Percentiles rank a stretch among this genome's conserved stretches.
Evolutionary conservation across 768 basidiomycete genomes (phyloP).

Genomic region (Pisolithus microcarpus): DNA sequence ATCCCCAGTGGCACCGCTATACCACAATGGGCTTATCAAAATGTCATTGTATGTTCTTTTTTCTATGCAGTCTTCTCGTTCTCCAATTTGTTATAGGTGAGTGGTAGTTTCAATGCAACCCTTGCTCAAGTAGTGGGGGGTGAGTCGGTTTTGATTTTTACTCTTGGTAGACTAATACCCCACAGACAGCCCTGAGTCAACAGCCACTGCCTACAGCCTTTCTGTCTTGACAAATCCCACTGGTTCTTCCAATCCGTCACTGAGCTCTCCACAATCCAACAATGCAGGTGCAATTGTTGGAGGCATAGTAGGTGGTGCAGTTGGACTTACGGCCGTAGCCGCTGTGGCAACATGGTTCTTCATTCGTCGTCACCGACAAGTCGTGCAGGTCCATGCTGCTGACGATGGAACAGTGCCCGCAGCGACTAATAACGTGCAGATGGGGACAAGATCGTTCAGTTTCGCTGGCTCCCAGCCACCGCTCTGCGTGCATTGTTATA

Average conservation of each 20-base stretch:
- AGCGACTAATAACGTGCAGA: conserved; percentile 3
- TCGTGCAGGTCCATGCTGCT: conserved; percentile 10
- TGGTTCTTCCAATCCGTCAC: not conserved
- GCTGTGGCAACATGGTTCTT: conserved; percentile 35
- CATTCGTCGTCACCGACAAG: conserved; percentile 20
- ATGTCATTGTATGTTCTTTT: conserved; percentile 37
- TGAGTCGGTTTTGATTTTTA: conserved; percentile 2
- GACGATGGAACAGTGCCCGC: not conserved
- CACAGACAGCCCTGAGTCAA: conserved; percentile 38
- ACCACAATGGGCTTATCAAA: conserved; percentile 58
- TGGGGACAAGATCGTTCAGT: conserved; percentile 7
- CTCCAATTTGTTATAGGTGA: conserved; percentile 19
- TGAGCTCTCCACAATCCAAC: conserved; percentile 1
- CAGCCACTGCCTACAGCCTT: conserved; percentile 17
- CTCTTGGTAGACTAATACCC: not conserved
- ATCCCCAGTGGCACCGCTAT: conserved; percentile 44
- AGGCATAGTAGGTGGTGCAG: conserved; percentile 37
- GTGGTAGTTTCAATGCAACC: conserved; percentile 33
- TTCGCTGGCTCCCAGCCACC: conserved; percentile 11
- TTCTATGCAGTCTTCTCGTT: not conserved
- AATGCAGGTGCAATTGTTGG: conserved; percentile 50
- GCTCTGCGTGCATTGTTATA: conserved; percentile 22
- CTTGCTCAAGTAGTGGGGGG: conserved; percentile 30
- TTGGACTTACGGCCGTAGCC: conserved; percentile 38
- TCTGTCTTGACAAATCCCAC: conserved; percentile 7